Evolutionary conservation across 2,329 filamentous ascomycete genomes (phyloP), one percentile per base, ranked within the genome.

Genomic region (Cladosporium sp.): DNA sequence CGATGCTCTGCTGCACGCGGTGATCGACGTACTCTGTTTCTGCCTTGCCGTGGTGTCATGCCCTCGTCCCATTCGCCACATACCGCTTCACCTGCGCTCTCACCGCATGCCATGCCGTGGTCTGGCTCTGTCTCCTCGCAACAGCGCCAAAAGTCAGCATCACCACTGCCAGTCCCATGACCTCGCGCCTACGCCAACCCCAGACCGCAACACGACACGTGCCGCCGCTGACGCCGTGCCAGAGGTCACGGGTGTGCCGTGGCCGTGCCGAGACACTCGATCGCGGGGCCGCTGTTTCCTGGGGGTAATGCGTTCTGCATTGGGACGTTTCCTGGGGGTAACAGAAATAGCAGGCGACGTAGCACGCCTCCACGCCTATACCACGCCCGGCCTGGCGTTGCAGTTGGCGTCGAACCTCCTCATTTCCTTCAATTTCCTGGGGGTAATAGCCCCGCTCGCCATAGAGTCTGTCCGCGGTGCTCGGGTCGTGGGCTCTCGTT

Each of bases 361-460:
- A 25, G 25, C 25, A 22, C 43, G 20, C 15, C 12, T 3, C 22
- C 43, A 47, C n/a, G 43, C 5, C 43, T 47, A 47, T 47, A 47
- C 43, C 43, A 30, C 25, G 43, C 43, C 30, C 43, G 43, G 43
- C 43, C 43, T 22, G 43, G 43, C 22, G 15, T 47, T 28, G 43
- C 22, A 30, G n/a, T n/a, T 47, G 1, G 14, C 3, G 22, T 6
- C 42, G 39, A 9, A n/a, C n/a, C 42, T 45, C 42, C 55, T 43
- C 42, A 43, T 25, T 15, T 25, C 22, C 28, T 15, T 14, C 43
- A 42, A 61, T 70, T 72, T 69, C 61, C 61, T 67, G 67, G 67
- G 69, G 69, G 69, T 71, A 72, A 72, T 70, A 51, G 39, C 59
- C 38, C 43, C 54, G 30, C 38, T 25, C 34, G 19, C 19, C 34